Base-by-base conservation (phyloP, 139 green algal species). In the Dunaliella sp. region DNA sequence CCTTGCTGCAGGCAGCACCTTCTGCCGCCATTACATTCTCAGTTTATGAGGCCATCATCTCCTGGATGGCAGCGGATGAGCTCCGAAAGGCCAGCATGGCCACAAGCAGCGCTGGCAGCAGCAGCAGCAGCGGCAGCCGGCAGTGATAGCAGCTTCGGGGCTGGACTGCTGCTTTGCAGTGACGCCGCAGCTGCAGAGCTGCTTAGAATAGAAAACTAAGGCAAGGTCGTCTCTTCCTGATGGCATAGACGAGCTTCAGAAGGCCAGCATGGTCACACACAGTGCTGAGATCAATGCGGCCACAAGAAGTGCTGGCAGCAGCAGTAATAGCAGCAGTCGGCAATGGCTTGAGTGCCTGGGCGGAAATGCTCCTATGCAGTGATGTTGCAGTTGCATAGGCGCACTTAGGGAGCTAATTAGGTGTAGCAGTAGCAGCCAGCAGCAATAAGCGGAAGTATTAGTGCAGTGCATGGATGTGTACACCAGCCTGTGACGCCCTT, bases 21-120 rank as follows among this genome's bases (percentile, higher is more conserved):
- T 87, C 93, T 1, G 94, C 96, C 3, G 97, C 97, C 0, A 94
- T 99, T 75, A 99, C 97, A 0, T 97, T 99, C 82, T 87, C 91
- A 7, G 92, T 95, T 0, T 95, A 95, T 83, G 92, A 95, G 83
- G 87, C 48, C 48, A 65, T 65, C 48, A 65, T 65, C 16, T 7
- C 7, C 48, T 65, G 48, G 48, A 65, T 65, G 48, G 48, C 48
- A 26, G 48, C 48, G 7, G 48, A 65, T 65, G 48, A 65, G 48
- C 48, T 65, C 7, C 48, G 48, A 7, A 7, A 16, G 7, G 48
- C 48, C 76, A 37, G n/a, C 76, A 81, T 33, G n/a, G 12, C 1
- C 76, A 81, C 2, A 37, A 34, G 7, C 76, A 37, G n/a, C 76
- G n/a, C 1, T 31, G 1, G 28, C 76, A 38, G 31, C 76, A 36